These are phyloP conservation scores for Suhomyces sp. DNA, from an alignment of 805 yeast genomes.

Conservation along the genomic window DNA sequence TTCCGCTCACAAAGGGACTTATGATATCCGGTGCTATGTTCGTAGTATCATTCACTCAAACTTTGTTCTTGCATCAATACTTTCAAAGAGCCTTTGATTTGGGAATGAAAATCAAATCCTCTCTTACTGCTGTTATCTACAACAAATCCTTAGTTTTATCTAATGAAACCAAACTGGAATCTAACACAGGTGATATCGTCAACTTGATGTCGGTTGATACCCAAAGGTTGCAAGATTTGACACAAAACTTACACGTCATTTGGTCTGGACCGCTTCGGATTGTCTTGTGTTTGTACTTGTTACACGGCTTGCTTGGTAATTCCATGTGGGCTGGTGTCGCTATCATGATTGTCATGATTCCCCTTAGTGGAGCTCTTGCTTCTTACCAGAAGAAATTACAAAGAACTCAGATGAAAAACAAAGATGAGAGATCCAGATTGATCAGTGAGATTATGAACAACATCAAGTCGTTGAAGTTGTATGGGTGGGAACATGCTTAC, in stretches of 20 bases:
- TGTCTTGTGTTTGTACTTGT: slow-evolving; percentile 65
- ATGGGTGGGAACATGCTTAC: slow-evolving; percentile 94
- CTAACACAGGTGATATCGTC: slow-evolving; percentile 90
- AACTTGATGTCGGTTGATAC: slow-evolving; percentile 93
- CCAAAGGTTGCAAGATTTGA: slow-evolving; percentile 80
- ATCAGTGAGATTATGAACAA: slow-evolving; percentile 86
- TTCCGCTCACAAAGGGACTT: slow-evolving; percentile 71
- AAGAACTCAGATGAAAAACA: slow-evolving; percentile 80
- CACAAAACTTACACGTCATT: slow-evolving; percentile 71
- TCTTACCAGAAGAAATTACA: slow-evolving; percentile 68
- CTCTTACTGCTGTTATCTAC: slow-evolving; percentile 65
- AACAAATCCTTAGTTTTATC: slow-evolving; percentile 67
- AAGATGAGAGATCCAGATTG: slow-evolving; percentile 88
- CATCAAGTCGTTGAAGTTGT: slow-evolving; percentile 87
- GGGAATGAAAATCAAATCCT: slow-evolving; percentile 73
- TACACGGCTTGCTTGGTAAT: slow-evolving; percentile 71
- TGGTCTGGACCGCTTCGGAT: slow-evolving; percentile 97
- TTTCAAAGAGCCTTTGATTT: slow-evolving; percentile 70
- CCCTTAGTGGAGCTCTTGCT: slow-evolving; percentile 70
- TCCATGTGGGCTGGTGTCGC: slow-evolving; percentile 97
- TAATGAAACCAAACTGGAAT: slow-evolving; percentile 64
- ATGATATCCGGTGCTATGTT: slow-evolving; percentile 78
- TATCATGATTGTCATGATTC: slow-evolving; percentile 74
- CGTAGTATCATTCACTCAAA: slow-evolving; percentile 69
- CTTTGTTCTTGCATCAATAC: slow-evolving; percentile 74